phyloP scores from a whole-genome alignment of 2,329 filamentous ascomycete genomes.

The Aspergillus amoenus region DNA sequence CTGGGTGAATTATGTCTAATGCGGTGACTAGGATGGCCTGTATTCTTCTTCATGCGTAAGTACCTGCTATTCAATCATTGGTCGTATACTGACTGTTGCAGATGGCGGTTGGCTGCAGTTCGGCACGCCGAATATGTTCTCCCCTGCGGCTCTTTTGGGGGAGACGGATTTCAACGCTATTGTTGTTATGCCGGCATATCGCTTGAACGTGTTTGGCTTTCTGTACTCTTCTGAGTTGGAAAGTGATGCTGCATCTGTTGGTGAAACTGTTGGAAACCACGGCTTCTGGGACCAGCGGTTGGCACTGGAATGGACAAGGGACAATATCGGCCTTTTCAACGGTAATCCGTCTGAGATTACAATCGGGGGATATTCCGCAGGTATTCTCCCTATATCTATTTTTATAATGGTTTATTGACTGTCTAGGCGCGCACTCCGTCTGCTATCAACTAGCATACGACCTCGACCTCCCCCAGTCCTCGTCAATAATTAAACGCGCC shows the following conservation, averaged over 20 bases:
- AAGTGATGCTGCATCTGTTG: conserved; percentile 37
- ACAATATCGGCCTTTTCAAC: conserved; percentile 53
- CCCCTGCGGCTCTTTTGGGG: conserved; percentile 47
- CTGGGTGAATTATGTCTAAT: background rate
- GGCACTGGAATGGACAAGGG: conserved; percentile 57
- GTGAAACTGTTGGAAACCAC: conserved; percentile 48
- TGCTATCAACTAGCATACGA: conserved; percentile 61
- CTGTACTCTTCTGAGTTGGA: conserved; percentile 51
- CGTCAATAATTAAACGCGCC: conserved; percentile 51
- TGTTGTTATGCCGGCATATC: conserved; percentile 57
- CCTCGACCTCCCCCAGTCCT: conserved; percentile 47
- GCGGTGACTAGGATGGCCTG: conserved; percentile 53
- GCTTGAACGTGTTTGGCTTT: conserved; percentile 58
- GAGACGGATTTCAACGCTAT: conserved; percentile 53
- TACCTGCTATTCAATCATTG: background rate
- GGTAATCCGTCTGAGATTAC: conserved; percentile 54
- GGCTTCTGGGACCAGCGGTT: conserved; percentile 60
- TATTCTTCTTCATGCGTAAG: conserved; percentile 58
- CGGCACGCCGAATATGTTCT: conserved; percentile 51
- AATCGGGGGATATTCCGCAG: conserved; percentile 57
- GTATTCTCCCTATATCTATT: conserved; percentile 19
- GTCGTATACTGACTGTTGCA: background rate
- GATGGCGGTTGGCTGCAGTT: conserved; percentile 60
- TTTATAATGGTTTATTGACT: background rate
- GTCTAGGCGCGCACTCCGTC: conserved; percentile 51